Percentiles rank a stretch among this genome's conserved stretches.
These are phyloP conservation scores for Themeda triandra DNA, from an alignment of 176 grass and related monocot species.

Conservation along the genomic window DNA sequence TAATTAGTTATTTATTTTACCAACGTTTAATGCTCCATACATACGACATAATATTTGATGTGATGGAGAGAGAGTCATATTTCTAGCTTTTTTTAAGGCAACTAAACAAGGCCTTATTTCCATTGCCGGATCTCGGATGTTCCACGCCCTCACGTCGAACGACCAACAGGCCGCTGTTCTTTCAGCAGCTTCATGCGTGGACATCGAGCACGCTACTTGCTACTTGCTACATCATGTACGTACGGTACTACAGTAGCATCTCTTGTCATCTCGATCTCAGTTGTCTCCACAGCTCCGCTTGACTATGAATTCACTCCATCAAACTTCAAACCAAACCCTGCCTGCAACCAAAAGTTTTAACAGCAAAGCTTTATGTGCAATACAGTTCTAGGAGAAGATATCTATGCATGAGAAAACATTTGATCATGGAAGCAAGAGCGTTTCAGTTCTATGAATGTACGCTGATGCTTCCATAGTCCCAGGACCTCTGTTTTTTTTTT, in stretches of 20 bases:
- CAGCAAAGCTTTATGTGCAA: not conserved
- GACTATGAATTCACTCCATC: not conserved
- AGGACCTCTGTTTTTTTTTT: not conserved
- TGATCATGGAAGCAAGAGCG: not conserved
- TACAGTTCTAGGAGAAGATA: conserved; percentile 46
- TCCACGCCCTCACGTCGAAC: too few species aligned
- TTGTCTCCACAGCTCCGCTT: not conserved
- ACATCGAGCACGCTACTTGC: not conserved
- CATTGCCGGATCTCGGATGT: not conserved
- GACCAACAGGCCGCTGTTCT: too few species aligned
- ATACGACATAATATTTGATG: too few species aligned
- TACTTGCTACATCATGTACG: not conserved
- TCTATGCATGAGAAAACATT: conserved; percentile 43
- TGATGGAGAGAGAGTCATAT: too few species aligned
- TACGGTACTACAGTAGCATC: too few species aligned
- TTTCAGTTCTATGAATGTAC: not conserved
- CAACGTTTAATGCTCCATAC: too few species aligned
- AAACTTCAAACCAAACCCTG: not conserved
- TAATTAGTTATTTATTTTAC: too few species aligned
- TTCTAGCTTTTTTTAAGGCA: too few species aligned
- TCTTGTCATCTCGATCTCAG: too few species aligned
- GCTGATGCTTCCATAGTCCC: not conserved
- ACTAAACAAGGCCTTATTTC: too few species aligned
- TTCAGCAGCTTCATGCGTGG: not conserved
- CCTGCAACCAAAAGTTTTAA: not conserved